Evolutionary conservation across 495 filamentous ascomycete species (phyloP), one percentile per base, ranked within the genome.

Genomic region (Ascobolus immersus): DNA sequence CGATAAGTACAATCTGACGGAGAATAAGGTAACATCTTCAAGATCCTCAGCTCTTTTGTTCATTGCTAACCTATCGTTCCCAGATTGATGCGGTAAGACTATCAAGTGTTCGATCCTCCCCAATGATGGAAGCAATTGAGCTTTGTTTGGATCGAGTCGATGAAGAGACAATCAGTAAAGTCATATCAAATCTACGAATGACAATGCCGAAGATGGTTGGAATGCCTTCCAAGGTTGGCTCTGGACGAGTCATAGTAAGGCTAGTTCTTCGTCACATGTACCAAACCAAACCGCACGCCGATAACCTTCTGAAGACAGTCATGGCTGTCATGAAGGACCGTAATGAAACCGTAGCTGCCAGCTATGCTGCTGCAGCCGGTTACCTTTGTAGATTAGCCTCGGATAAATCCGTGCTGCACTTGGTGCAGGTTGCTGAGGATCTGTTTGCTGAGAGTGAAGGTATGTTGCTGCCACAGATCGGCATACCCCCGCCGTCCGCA

Each of bases 71-170:
- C 13, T 10, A 12, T 7, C 1, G 2, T 15, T 20, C 13, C 1
- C 53, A 66, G 42, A 80, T 96, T 37, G 86, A 96, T 53, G 77
- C 75, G 44, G 64, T 73, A 50, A 66, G 86, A 33, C 62, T 79
- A 21, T 67, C 59, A n/a, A 70, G 64, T 44, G 75, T 90, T 13
- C 73, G 77, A 18, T 64, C 63, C 8, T 86, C 77, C n/a, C 82
- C 86, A 1, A 71, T 94, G 50, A 81, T 78, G 56, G 86, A 93
- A 52, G 80, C 80, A 14, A 78, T 93, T 43, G 80, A 92, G 37
- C 65, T 79, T 44, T 80, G 77, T 50, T 57, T 96, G 19, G 78
- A 92, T 41, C 66, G 70, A n/a, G 56, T 89, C 5, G 80, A 96
- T 47, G 69, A 69, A 3, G 50, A 53, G 10, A 71, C 71, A 18